A percentile compares a stretch with the other conserved stretches of the same genome.
phyloP scores from a whole-genome alignment of 139 green algal genomes.

The Tetradesmus lagerheimii region DNA sequence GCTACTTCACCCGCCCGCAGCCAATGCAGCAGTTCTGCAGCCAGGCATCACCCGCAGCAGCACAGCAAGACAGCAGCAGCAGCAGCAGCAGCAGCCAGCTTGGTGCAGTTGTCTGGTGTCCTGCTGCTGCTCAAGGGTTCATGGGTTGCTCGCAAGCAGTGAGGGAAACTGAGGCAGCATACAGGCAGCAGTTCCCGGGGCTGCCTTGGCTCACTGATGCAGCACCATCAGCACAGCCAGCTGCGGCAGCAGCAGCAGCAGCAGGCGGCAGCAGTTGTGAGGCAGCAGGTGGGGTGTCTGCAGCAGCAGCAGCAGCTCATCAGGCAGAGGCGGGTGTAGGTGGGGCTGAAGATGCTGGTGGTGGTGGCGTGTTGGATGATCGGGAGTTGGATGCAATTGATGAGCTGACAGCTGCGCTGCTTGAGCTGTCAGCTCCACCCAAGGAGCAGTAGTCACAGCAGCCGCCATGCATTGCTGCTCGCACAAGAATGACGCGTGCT shows the following conservation, averaged over 20 bases:
- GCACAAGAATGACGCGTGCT: too few species aligned
- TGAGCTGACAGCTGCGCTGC: slow-evolving; percentile 40
- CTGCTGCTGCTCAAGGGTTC: neutral
- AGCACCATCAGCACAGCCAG: neutral
- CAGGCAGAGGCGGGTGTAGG: neutral
- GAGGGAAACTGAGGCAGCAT: slow-evolving; percentile 7
- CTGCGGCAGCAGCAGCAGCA: slow-evolving; percentile 14
- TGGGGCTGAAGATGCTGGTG: neutral
- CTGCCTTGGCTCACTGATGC: slow-evolving; percentile 37
- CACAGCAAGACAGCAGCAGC: slow-evolving; percentile 1
- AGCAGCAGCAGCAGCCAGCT: neutral
- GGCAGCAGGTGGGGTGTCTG: neutral
- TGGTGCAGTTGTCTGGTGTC: slow-evolving; percentile 6
- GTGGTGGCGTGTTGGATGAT: slow-evolving; percentile 9
- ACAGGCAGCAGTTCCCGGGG: slow-evolving; percentile 18
- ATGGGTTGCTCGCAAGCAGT: neutral
- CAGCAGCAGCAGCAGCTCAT: neutral
- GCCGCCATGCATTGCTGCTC: too few species aligned
- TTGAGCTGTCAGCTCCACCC: slow-evolving; percentile 19
- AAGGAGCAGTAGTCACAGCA: neutral
- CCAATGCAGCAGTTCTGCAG: neutral
- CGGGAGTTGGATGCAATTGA: slow-evolving; percentile 40
- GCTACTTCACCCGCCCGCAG: neutral
- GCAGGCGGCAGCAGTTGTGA: neutral
- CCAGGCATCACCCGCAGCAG: neutral